Base-by-base conservation (phyloP, 2,329 filamentous ascomycete genomes). In the Boeremia lycopersici region DNA sequence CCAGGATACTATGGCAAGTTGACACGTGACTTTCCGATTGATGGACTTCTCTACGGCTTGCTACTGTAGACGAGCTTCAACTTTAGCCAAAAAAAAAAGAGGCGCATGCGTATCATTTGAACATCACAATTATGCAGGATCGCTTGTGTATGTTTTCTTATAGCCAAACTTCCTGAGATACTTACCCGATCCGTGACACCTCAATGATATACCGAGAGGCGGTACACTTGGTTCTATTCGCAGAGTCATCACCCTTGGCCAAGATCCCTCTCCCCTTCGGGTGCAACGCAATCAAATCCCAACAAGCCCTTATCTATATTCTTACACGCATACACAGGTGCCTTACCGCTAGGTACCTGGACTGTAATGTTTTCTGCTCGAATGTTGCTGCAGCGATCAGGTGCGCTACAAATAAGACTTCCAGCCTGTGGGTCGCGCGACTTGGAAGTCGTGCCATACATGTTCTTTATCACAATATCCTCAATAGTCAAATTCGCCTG, bases 401-500 rank as follows among this genome's bases (percentile, higher is more conserved):
- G 53, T 17, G 64, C 69, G 43, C 65, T 69, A 60, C 73, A 75
- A 11, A 73, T 65, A 7, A 74, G 61, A 35, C 69, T 71, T 19
- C 71, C 72, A 25, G 61, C 65, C 28, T 72, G 63, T 5, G 70
- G 69, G 9, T 65, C 59, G 38, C 66, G 65, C 40, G 67, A 68
- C 9, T 35, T 55, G 44, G 65, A 73, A 1, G 82, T 83, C 4
- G 74, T 79, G 0, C 83, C 83, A 31, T 72, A 70, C 62, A 86
- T 79, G 48, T 84, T 80, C 50, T 75, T 80, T 63, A 85, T 82
- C 23, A 76, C 68, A 38, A 85, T 72, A 51, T 84, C 77, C n/a
- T 56, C 47, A n/a, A 56, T 46, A 5, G 46, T 56, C 29, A 56
- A 28, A 8, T 56, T 51, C 17, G 53, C 40, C 46, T 52, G 10